These are phyloP conservation scores for Canariomyces notabilis DNA, from an alignment of 2,329 filamentous ascomycete genomes.

Conservation along the genomic window DNA sequence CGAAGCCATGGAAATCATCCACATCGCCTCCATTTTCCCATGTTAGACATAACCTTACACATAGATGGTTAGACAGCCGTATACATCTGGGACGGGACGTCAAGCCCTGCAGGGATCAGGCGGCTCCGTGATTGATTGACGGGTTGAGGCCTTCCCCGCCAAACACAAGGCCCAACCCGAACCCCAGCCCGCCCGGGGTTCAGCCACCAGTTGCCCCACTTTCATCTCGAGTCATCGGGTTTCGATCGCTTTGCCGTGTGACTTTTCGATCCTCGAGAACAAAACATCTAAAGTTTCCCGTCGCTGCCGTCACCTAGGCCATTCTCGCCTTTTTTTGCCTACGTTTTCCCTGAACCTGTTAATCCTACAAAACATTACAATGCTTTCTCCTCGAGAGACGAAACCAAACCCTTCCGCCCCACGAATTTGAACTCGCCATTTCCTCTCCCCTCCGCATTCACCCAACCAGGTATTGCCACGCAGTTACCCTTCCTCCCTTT, in stretches of 20 bases:
- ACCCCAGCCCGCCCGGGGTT: background rate
- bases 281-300: background rate
- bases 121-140: constrained; percentile 5
- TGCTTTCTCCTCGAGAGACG: constrained; percentile 1
- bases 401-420: background rate
- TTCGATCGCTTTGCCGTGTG: background rate
- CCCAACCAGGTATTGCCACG: background rate
- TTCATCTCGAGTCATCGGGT: constrained; percentile 14
- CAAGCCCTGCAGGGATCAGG: constrained; percentile 9
- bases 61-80: too few relatives aligned
- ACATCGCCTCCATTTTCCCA: too few relatives aligned
- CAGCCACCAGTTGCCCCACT: constrained; percentile 13
- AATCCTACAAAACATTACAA: background rate
- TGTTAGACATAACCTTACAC: too few relatives aligned
- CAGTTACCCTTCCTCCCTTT: background rate
- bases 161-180: background rate
- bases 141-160: background rate
- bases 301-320: constrained; percentile 2
- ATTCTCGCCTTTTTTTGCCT: background rate
- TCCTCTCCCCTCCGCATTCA: background rate
- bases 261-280: background rate
- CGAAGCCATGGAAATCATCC: too few relatives aligned
- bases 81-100: too few relatives aligned
- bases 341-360: background rate
- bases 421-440: background rate